A percentile compares a stretch with the other conserved stretches of the same genome.
These are phyloP conservation scores for Parastagonospora avenae DNA, from an alignment of 2,329 filamentous ascomycete genomes.

Conservation along the genomic window DNA sequence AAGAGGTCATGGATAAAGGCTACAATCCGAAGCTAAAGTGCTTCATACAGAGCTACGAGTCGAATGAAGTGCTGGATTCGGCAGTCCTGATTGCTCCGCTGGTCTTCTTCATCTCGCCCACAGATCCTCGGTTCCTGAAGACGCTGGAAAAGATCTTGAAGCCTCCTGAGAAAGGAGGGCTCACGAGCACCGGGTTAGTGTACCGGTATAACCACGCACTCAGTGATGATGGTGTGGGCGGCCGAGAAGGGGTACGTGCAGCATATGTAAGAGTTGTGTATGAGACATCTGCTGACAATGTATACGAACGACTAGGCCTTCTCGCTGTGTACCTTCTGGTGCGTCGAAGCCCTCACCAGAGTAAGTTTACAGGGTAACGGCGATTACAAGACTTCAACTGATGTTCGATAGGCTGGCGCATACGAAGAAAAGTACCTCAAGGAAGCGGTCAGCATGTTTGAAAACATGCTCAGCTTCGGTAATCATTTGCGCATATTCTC, in stretches of 20 bases:
- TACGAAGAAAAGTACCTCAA: slow-evolving; percentile 69
- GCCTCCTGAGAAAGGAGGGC: slow-evolving; percentile 73
- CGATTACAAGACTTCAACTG: slow-evolving; percentile 3
- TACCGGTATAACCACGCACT: slow-evolving; percentile 74
- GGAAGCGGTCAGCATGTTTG: slow-evolving; percentile 69
- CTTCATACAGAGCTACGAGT: slow-evolving; percentile 80
- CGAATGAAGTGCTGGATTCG: slow-evolving; percentile 71
- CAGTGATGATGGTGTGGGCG: slow-evolving; percentile 74
- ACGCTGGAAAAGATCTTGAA: slow-evolving; percentile 75
- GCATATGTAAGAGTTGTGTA: no score
- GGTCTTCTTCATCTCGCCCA: slow-evolving; percentile 79
- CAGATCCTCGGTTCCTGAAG: slow-evolving; percentile 74
- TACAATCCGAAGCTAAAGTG: slow-evolving; percentile 72
- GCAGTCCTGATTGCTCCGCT: slow-evolving; percentile 77
- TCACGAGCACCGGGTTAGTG: slow-evolving; percentile 76
- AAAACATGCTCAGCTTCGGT: slow-evolving; percentile 77
- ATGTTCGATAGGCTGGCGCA: slow-evolving; percentile 34
- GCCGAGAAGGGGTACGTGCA: slow-evolving; percentile 62
- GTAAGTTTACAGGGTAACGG: slow-evolving; percentile 53
- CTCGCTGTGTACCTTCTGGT: slow-evolving; percentile 83
- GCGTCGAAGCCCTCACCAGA: slow-evolving; percentile 76
- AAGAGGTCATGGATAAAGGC: slow-evolving; percentile 78
- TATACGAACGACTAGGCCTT: slow-evolving; percentile 49
- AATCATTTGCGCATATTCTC: slow-evolving; percentile 81
- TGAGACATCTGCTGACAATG: no score